Evolutionary conservation across 2,329 filamentous ascomycete species (phyloP).

Genomic region (Tolypocladium ovalisporum): DNA sequence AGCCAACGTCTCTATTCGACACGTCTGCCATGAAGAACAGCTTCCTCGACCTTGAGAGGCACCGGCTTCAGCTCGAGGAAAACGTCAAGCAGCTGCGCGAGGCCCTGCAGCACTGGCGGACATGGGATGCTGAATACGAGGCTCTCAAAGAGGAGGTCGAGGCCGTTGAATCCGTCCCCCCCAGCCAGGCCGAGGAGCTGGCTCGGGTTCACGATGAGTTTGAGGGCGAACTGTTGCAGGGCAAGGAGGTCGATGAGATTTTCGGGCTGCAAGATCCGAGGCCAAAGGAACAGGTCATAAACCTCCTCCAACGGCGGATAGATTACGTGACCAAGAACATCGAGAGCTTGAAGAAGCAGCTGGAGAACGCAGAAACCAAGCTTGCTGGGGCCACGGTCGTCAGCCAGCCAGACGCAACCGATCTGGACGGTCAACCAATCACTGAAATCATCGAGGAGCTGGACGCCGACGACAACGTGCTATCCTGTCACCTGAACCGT

Average conservation of each 20-base stretch:
- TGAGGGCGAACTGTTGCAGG: slow-evolving; percentile 50
- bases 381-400: slow-evolving; percentile 51
- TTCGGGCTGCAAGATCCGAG: slow-evolving; percentile 19
- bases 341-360: slow-evolving; percentile 59
- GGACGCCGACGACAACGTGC: slow-evolving; percentile 79
- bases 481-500: slow-evolving; percentile 55
- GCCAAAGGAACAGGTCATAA: slow-evolving; percentile 40
- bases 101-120: slow-evolving; percentile 77
- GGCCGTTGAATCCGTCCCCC: slow-evolving; percentile 31
- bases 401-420: slow-evolving; percentile 48
- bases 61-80: slow-evolving; percentile 63
- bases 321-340: slow-evolving; percentile 87
- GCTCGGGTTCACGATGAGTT: slow-evolving; percentile 46
- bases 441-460: slow-evolving; percentile 89
- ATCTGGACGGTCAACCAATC: slow-evolving; percentile 64
- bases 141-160: slow-evolving; percentile 73
- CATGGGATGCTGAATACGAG: slow-evolving; percentile 87
- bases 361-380: slow-evolving; percentile 58
- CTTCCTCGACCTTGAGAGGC: slow-evolving; percentile 61
- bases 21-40: slow-evolving; percentile 36
- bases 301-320: slow-evolving; percentile 56
- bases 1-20: slow-evolving; percentile 1
- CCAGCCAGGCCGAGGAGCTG: slow-evolving; percentile 38
- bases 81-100: slow-evolving; percentile 60
- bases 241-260: slow-evolving; percentile 42